A percentile compares a stretch with the other conserved stretches of the same genome.
Conservation (phyloP, 306 rosid genomes). For the Fagus sylvatica region DNA sequence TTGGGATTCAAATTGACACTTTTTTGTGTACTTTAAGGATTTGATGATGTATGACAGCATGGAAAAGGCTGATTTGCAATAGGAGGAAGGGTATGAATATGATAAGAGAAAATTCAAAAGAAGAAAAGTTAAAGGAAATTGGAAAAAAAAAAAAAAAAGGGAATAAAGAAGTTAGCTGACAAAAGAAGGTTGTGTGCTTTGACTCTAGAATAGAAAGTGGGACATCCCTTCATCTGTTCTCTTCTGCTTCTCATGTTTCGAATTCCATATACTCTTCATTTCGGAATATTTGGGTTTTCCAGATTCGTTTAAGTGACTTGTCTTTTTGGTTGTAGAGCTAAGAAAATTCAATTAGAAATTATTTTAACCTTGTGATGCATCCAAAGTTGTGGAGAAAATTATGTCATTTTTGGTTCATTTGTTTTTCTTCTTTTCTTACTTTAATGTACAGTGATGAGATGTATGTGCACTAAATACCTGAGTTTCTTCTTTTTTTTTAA, state of each 20-base stretch:
- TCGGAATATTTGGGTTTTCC: background rate
- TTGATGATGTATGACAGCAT: background rate
- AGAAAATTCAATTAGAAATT: background rate
- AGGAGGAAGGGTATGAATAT: background rate
- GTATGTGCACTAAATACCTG: background rate
- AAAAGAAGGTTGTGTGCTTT: background rate
- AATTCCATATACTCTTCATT: background rate
- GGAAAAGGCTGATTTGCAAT: background rate
- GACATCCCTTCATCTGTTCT: background rate
- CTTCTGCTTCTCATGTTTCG: slow-evolving; percentile 1
- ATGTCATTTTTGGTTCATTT: background rate
- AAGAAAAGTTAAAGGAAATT: background rate
- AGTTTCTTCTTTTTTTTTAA: too few species aligned
- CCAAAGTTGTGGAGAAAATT: background rate
- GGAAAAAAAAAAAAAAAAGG: too few species aligned
- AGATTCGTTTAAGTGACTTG: background rate
- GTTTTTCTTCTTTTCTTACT: slow-evolving; percentile 6
- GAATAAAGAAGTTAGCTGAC: background rate
- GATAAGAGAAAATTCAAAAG: background rate
- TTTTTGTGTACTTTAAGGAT: background rate
- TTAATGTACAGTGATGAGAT: background rate
- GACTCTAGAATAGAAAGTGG: background rate
- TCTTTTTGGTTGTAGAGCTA: background rate
- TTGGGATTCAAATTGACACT: background rate
- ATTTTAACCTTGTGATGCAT: background rate